Conservation (phyloP, 129 eudicot species). For the Artemisia tridentata region DNA sequence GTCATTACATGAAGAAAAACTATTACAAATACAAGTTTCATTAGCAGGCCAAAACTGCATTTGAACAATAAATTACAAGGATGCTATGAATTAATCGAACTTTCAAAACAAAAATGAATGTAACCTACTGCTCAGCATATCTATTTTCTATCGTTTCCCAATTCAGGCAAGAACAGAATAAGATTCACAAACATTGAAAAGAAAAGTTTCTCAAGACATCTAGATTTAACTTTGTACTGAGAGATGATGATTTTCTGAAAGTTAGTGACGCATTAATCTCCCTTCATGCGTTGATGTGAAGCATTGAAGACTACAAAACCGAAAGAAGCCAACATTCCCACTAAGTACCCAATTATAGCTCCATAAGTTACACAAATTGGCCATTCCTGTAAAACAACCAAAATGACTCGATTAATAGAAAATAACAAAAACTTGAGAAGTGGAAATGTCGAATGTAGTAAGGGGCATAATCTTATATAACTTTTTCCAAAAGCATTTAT, state of each 20-base stretch:
- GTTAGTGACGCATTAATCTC: constrained; percentile 36
- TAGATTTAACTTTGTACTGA: background rate
- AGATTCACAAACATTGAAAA: background rate
- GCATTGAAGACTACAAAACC: constrained; percentile 30
- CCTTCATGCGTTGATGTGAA: constrained; percentile 39
- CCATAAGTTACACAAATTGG: constrained; percentile 85
- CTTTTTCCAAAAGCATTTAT: background rate
- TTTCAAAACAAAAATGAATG: too few relatives aligned
- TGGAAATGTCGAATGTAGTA: background rate
- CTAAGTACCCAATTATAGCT: constrained; percentile 57
- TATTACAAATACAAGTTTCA: too few relatives aligned
- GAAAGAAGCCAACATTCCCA: constrained; percentile 56
- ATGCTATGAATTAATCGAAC: too few relatives aligned
- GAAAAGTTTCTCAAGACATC: background rate
- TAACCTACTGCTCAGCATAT: background rate
- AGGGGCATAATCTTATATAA: background rate
- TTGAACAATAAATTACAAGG: too few relatives aligned
- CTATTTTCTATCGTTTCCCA: background rate
- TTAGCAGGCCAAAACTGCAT: too few relatives aligned
- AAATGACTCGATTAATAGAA: background rate
- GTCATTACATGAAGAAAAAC: background rate
- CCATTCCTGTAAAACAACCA: constrained; percentile 58
- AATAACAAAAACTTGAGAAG: background rate
- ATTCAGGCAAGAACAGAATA: background rate
- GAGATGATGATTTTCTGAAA: constrained; percentile 8